Evolutionary conservation across 2,329 filamentous ascomycete species (phyloP).

Genomic region (Chrysoporthe cubensis): DNA sequence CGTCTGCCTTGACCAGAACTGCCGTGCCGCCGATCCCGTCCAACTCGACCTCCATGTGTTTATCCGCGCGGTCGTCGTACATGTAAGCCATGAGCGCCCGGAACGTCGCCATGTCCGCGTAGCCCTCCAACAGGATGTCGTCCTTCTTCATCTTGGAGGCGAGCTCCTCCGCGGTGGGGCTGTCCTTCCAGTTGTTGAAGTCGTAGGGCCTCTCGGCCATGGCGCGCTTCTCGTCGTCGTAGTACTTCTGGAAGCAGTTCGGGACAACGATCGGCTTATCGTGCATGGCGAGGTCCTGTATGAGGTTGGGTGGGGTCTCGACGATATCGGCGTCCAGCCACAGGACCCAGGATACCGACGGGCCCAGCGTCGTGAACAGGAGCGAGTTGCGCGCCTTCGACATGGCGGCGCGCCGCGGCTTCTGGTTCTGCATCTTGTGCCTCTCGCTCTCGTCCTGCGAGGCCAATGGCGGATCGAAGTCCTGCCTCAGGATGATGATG

Average conservation of each 20-base stretch:
- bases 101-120: constrained; percentile 90
- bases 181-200: constrained; percentile 98
- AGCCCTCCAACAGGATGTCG: constrained; percentile 92
- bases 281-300: constrained; percentile 87
- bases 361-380: constrained; percentile 91
- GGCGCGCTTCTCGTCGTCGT: constrained; percentile 68
- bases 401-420: constrained; percentile 85
- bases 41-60: constrained; percentile 69
- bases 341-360: constrained; percentile 90
- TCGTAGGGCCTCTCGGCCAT: constrained; percentile 86
- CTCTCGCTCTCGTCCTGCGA: constrained; percentile 88
- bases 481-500: constrained; percentile 92
- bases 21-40: constrained; percentile 95
- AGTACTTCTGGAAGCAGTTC: constrained; percentile 92
- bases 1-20: constrained; percentile 91
- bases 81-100: constrained; percentile 89
- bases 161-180: constrained; percentile 74
- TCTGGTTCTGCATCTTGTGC: constrained; percentile 91
- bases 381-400: constrained; percentile 90
- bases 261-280: constrained; percentile 91
- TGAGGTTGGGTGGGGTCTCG: constrained; percentile 81
- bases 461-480: constrained; percentile 80
- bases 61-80: constrained; percentile 60
- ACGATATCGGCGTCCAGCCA: constrained; percentile 95
- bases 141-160: constrained; percentile 83